Conservation (phyloP, 495 filamentous ascomycete species). For the Aspergillus carlsbadensis region DNA sequence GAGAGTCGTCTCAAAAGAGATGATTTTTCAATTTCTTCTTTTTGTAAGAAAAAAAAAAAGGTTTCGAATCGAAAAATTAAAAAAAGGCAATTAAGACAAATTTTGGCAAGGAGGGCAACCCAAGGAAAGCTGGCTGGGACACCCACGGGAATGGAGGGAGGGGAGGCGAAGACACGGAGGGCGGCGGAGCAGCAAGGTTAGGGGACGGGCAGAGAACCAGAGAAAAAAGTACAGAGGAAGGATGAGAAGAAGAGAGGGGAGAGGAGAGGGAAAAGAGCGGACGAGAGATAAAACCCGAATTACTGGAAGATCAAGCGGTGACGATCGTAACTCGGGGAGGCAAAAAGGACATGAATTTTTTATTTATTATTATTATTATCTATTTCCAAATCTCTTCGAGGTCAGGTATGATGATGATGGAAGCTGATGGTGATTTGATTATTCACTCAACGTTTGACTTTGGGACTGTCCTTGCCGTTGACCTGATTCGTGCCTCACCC, state of each 20-base stretch:
- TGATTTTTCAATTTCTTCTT: neutral
- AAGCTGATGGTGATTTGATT: conserved; percentile 8
- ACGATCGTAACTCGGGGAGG: conserved; percentile 40
- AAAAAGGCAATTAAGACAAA: conserved; percentile 22
- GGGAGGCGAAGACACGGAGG: conserved; percentile 28
- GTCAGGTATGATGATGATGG: neutral
- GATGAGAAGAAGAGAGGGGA: conserved; percentile 9
- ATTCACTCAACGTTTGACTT: conserved; percentile 19
- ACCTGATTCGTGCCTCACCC: conserved; percentile 24
- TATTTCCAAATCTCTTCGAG: neutral
- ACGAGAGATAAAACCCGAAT: conserved; percentile 16
- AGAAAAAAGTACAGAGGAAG: conserved; percentile 17
- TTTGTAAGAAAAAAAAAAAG: conserved; percentile 22
- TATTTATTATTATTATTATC: conserved; percentile 10
- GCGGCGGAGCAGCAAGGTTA: conserved; percentile 29
- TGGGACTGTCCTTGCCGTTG: conserved; percentile 19
- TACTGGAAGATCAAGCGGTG: conserved; percentile 25
- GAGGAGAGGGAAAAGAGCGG: conserved; percentile 12
- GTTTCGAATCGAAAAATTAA: conserved; percentile 22
- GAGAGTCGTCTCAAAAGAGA: conserved; percentile 18
- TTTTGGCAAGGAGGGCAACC: conserved; percentile 18
- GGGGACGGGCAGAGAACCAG: conserved; percentile 16
- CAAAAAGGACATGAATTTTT: conserved; percentile 18
- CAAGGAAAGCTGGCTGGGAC: conserved; percentile 21
- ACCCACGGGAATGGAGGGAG: conserved; percentile 30